Conservation (phyloP, 106 monocot species). For the Phalaenopsis equestris region DNA sequence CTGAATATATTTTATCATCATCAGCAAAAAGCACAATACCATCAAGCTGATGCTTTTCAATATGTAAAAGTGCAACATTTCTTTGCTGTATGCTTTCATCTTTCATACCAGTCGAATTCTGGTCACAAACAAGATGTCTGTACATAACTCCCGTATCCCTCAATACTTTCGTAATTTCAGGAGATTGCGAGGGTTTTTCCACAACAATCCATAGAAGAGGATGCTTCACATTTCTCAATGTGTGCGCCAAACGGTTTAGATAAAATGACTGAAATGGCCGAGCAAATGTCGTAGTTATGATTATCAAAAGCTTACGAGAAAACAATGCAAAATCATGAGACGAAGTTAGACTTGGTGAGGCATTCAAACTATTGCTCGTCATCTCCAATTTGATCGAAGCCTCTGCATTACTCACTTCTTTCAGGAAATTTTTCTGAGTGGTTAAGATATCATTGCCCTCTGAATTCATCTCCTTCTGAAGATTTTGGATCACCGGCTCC, state of each 20-base stretch:
- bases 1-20: conserved; percentile 54
- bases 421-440: not conserved
- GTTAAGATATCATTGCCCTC: conserved; percentile 5
- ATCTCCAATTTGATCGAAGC: conserved; percentile 8
- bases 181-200: conserved; percentile 48
- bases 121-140: conserved; percentile 60
- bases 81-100: conserved; percentile 35
- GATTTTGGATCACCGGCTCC: conserved; percentile 10
- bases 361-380: conserved; percentile 13
- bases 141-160: conserved; percentile 62
- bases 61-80: conserved; percentile 69
- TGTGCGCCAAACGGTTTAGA: conserved; percentile 54
- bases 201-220: conserved; percentile 80
- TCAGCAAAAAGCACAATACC: conserved; percentile 75
- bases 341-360: not conserved
- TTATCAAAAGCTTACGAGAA: conserved; percentile 44
- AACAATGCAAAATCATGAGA: conserved; percentile 18
- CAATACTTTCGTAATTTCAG: conserved; percentile 52
- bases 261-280: conserved; percentile 63
- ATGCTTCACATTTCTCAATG: conserved; percentile 40
- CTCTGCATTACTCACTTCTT: conserved; percentile 7
- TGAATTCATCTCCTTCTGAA: not conserved
- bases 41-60: conserved; percentile 72
- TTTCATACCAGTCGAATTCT: conserved; percentile 33
- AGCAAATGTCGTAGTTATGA: conserved; percentile 58